phyloP scores from a whole-genome alignment of 495 filamentous ascomycete species.

The Xylaria grammica region DNA sequence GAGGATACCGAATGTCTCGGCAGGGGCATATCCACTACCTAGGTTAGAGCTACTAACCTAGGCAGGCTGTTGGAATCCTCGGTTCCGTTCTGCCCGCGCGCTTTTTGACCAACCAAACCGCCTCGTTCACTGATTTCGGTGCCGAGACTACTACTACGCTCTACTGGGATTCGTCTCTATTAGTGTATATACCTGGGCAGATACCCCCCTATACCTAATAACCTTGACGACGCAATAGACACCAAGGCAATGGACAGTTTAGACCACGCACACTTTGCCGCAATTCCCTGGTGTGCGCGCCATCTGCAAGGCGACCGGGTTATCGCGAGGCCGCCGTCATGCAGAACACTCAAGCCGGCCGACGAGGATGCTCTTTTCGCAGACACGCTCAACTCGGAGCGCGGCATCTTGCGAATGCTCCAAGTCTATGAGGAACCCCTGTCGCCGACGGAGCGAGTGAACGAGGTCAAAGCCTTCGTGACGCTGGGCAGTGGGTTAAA shows the following conservation, averaged over 20 bases:
- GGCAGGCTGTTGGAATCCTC: too few species aligned
- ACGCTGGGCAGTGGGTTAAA: slow-evolving; percentile 62
- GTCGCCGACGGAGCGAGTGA: slow-evolving; percentile 37
- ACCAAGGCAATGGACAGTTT: slow-evolving; percentile 8
- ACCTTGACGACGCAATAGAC: not conserved
- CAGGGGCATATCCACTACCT: too few species aligned
- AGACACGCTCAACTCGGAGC: slow-evolving; percentile 56
- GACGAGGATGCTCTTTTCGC: slow-evolving; percentile 62
- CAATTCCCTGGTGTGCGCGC: slow-evolving; percentile 63
- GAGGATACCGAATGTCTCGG: too few species aligned
- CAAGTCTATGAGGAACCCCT: slow-evolving; percentile 48
- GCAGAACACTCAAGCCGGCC: slow-evolving; percentile 48
- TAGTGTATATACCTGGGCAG: too few species aligned
- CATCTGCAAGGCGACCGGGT: slow-evolving; percentile 50
- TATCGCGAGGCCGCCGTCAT: slow-evolving; percentile 42
- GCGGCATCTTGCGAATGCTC: slow-evolving; percentile 57
- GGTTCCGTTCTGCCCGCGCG: too few species aligned
- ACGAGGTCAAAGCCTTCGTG: slow-evolving; percentile 52
- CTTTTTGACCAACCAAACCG: too few species aligned
- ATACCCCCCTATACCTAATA: too few species aligned
- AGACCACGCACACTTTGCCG: slow-evolving; percentile 53
- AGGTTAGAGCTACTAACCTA: too few species aligned
- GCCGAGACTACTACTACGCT: not conserved
- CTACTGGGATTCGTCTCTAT: too few species aligned
- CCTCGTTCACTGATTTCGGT: not conserved